Conservation (phyloP, 1,284 basidiomycete species). For the Neolentinus lepideus region DNA sequence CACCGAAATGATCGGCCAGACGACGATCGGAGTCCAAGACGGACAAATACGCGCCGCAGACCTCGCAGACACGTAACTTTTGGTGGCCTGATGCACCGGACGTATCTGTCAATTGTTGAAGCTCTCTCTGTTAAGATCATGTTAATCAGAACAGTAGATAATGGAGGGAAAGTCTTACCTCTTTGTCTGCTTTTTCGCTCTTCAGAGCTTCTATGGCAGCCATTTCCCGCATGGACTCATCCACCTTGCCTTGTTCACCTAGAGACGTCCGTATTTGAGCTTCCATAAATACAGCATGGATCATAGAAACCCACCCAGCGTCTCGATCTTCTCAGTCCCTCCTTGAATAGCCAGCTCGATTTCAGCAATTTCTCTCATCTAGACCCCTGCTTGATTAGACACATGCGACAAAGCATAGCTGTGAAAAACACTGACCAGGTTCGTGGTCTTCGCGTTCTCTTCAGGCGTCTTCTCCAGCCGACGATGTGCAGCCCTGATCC, state of each 20-base stretch:
- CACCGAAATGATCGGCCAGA: constrained; percentile 98
- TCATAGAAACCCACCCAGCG: constrained; percentile 55
- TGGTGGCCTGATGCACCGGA: constrained; percentile 98
- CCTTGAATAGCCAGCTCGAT: constrained; percentile 98
- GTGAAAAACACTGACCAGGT: constrained; percentile 53
- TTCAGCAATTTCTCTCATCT: constrained; percentile 99
- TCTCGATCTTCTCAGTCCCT: constrained; percentile 97
- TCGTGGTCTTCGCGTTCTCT: constrained; percentile 98
- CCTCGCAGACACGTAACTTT: constrained; percentile 98
- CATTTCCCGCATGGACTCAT: constrained; percentile 97
- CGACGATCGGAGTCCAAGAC: constrained; percentile 98
- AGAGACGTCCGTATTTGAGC: neutral
- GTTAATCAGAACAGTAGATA: neutral
- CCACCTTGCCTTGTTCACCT: constrained; percentile 97
- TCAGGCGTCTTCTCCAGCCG: constrained; percentile 98
- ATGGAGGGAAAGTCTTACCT: constrained; percentile 41
- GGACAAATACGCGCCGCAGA: constrained; percentile 97
- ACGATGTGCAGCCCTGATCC: constrained; percentile 90
- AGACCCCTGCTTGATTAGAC: neutral
- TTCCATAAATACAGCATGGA: constrained; percentile 2
- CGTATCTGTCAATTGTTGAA: constrained; percentile 95
- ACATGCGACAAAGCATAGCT: neutral
- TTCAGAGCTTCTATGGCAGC: constrained; percentile 97
- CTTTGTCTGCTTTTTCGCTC: constrained; percentile 93
- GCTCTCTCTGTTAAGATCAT: constrained; percentile 58